phyloP scores from a whole-genome alignment of 176 grass and related monocot genomes.

The Melocanna baccifera region DNA sequence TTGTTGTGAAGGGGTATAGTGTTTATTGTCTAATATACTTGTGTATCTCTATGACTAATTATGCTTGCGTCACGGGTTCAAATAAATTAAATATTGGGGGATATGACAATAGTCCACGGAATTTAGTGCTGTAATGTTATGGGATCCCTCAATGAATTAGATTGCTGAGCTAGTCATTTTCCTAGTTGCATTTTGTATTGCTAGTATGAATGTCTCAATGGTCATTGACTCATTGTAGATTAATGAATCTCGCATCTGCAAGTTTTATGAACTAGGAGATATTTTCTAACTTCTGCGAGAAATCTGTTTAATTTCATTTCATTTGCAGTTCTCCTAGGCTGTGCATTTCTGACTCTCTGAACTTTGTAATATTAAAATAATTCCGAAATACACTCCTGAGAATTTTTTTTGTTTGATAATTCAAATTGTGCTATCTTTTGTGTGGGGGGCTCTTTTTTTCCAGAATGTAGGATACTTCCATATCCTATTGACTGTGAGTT shows the following conservation, averaged over 20 bases:
- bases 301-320: not conserved
- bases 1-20: not conserved
- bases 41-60: not conserved
- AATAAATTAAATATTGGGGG: not conserved
- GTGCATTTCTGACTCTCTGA: not conserved
- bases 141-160: not conserved
- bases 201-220: not conserved
- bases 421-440: not conserved
- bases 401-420: not conserved
- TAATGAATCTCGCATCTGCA: not conserved
- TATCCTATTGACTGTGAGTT: not conserved
- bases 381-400: not conserved
- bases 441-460: not conserved
- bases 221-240: not conserved
- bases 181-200: not conserved
- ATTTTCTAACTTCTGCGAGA: not conserved
- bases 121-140: not conserved
- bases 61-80: not conserved
- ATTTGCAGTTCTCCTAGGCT: not conserved
- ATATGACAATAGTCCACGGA: not conserved
- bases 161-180: not conserved
- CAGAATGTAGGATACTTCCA: not conserved
- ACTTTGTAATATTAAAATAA: not conserved
- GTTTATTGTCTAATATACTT: not conserved
- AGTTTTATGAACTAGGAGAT: not conserved